Conservation (phyloP, 306 rosid species). For the Vigna trinervia region DNA sequence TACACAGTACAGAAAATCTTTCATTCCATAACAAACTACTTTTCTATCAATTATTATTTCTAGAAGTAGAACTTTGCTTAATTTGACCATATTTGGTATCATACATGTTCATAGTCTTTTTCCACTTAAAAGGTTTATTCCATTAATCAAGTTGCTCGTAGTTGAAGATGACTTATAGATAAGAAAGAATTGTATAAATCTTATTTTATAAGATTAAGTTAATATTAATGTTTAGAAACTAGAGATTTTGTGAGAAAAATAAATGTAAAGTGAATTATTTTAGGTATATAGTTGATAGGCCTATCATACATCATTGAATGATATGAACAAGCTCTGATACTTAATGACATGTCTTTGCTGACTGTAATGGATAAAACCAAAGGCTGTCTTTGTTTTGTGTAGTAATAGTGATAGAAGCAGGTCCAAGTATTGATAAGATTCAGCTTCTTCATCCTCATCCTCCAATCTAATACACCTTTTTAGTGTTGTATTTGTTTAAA, state of each 20-base stretch:
- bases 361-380: conserved; percentile 38
- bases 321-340: background rate
- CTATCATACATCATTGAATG: conserved; percentile 19
- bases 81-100: background rate
- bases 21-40: background rate
- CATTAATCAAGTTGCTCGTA: background rate
- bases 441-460: conserved; percentile 29
- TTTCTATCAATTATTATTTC: background rate
- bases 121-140: background rate
- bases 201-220: too few relatives aligned
- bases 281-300: background rate
- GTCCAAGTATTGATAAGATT: conserved; percentile 46
- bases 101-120: background rate
- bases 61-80: background rate
- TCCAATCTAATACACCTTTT: conserved; percentile 22
- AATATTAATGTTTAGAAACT: background rate
- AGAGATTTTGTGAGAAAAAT: background rate
- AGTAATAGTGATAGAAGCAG: conserved; percentile 17
- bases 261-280: background rate
- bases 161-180: too few relatives aligned
- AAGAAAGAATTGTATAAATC: too few relatives aligned
- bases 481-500: conserved; percentile 1
- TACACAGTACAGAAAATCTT: background rate
- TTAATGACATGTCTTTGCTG: conserved; percentile 27
- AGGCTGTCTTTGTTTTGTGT: background rate